Conservation (phyloP, 208 protist species). For the Endotrypanum monterogeii region DNA sequence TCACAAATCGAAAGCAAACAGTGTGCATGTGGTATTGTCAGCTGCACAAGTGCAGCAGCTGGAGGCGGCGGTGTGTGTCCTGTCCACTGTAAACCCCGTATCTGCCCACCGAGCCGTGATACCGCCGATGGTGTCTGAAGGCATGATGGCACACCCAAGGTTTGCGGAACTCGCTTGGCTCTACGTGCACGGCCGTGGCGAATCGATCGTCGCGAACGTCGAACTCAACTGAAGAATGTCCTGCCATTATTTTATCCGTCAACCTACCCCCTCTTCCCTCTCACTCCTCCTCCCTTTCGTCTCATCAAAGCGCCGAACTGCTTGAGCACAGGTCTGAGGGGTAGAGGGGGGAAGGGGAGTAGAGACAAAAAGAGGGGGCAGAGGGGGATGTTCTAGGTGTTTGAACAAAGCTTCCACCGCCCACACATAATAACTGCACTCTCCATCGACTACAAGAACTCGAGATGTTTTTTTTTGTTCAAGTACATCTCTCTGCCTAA, state of each 20-base stretch:
- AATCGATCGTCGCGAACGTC: conserved; percentile 8
- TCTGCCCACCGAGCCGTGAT: not conserved
- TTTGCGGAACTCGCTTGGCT: conserved; percentile 19
- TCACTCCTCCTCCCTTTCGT: not conserved
- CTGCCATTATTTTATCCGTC: too few species aligned
- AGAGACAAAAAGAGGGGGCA: not conserved
- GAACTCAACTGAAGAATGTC: conserved; percentile 17
- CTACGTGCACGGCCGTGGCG: conserved; percentile 32
- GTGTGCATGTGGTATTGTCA: conserved; percentile 18
- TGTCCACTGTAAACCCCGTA: not conserved
- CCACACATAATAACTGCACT: not conserved
- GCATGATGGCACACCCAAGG: conserved; percentile 15
- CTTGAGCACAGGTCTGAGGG: not conserved
- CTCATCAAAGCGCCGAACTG: not conserved
- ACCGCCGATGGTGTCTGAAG: not conserved
- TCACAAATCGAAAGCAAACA: not conserved
- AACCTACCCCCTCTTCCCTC: not conserved
- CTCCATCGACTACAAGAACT: not conserved
- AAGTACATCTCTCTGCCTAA: not conserved
- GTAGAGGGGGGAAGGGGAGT: too few species aligned
- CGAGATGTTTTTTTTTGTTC: too few species aligned
- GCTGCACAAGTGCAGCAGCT: conserved; percentile 12
- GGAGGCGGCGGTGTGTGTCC: conserved; percentile 9
- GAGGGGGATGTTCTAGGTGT: not conserved
- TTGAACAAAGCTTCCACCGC: not conserved